Conservation (phyloP, 2,329 filamentous ascomycete genomes). For the Verticillium dahliae region DNA sequence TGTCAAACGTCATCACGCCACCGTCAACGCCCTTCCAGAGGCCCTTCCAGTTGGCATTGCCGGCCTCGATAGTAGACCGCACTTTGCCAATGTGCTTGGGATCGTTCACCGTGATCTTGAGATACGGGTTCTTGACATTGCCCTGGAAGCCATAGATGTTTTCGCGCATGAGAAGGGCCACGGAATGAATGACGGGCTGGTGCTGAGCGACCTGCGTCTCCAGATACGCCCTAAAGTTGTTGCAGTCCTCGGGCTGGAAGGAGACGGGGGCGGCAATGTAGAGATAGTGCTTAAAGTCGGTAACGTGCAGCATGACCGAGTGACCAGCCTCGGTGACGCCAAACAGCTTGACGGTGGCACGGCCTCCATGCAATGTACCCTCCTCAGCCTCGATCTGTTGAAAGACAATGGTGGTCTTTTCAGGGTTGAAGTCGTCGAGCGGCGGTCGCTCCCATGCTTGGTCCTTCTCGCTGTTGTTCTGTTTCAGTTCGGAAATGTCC, state of each 20-base stretch:
- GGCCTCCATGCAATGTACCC: conserved; percentile 71
- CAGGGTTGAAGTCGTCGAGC: conserved; percentile 43
- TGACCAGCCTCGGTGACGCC: conserved; percentile 80
- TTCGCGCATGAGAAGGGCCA: conserved; percentile 77
- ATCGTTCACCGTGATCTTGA: conserved; percentile 90
- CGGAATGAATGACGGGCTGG: conserved; percentile 69
- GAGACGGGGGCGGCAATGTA: conserved; percentile 83
- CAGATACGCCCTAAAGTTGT: conserved; percentile 71
- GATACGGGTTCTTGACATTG: conserved; percentile 82
- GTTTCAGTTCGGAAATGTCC: conserved; percentile 79
- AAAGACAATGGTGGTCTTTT: conserved; percentile 70
- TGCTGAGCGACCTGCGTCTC: conserved; percentile 72
- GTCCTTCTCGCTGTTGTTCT: conserved; percentile 85
- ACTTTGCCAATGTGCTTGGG: conserved; percentile 77
- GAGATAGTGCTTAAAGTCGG: conserved; percentile 91
- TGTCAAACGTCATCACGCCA: conserved; percentile 88
- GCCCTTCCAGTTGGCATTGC: conserved; percentile 80
- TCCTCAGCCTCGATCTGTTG: conserved; percentile 96
- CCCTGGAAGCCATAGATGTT: conserved; percentile 94
- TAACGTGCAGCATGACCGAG: conserved; percentile 91
- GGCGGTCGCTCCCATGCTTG: conserved; percentile 76
- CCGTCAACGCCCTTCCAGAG: conserved; percentile 69
- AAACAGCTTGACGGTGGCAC: conserved; percentile 79
- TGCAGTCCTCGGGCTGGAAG: conserved; percentile 74
- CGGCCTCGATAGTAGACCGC: conserved; percentile 66